Evolutionary conservation across 805 yeast genomes (phyloP).

Genomic region (Candida oleophila): DNA sequence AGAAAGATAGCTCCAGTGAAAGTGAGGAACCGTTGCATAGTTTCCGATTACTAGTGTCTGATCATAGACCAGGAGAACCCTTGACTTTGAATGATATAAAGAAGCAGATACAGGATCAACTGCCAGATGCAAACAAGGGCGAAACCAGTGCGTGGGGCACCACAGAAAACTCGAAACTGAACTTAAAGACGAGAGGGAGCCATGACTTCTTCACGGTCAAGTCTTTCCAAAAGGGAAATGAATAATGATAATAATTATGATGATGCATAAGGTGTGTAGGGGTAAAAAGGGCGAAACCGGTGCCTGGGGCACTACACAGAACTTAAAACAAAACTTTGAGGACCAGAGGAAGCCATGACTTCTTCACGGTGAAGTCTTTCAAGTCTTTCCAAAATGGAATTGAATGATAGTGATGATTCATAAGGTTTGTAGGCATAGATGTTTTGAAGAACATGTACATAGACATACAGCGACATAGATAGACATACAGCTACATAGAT

Average conservation of each 20-base stretch:
- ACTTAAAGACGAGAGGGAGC: slow-evolving; percentile 4
- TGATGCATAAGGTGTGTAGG: too few species aligned
- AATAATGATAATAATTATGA: too few species aligned
- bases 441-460: background rate
- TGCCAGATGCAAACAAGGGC: slow-evolving; percentile 18
- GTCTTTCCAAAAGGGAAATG: too few species aligned
- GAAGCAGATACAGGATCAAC: slow-evolving; percentile 10
- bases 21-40: slow-evolving; percentile 16
- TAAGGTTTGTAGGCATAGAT: background rate
- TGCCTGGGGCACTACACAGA: too few species aligned
- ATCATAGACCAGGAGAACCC: slow-evolving; percentile 25
- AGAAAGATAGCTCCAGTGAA: slow-evolving; percentile 8
- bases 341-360: too few species aligned
- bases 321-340: too few species aligned
- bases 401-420: too few species aligned
- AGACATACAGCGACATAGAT: background rate
- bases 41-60: slow-evolving; percentile 35
- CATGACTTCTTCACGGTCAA: slow-evolving; percentile 11
- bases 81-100: slow-evolving; percentile 19
- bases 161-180: slow-evolving; percentile 1
- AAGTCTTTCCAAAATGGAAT: too few species aligned
- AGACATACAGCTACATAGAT: background rate
- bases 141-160: slow-evolving; percentile 16
- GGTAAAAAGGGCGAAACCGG: too few species aligned
- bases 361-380: too few species aligned